phyloP scores from a whole-genome alignment of 2,329 filamentous ascomycete species.

The Cordyceps tenuipes region DNA sequence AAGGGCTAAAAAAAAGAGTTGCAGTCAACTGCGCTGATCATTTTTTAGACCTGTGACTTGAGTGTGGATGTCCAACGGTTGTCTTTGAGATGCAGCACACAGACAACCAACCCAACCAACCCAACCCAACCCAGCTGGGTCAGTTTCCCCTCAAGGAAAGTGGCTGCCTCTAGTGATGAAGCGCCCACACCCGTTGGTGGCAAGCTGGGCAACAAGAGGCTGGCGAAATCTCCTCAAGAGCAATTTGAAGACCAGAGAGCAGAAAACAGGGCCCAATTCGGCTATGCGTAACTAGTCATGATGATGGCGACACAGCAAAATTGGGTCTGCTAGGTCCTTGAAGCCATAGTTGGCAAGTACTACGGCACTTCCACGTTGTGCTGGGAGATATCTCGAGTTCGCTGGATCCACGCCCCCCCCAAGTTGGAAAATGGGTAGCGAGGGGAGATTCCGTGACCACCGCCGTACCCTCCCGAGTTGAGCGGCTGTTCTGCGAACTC shows the following conservation, averaged over 20 bases:
- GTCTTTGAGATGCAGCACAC: constrained; percentile 5
- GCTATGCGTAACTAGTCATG: background rate
- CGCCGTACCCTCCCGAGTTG: constrained; percentile 6
- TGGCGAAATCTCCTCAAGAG: background rate
- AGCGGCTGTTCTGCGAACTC: background rate
- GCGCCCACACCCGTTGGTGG: background rate
- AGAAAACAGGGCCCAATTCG: background rate
- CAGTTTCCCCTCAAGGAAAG: background rate
- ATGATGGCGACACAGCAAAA: background rate
- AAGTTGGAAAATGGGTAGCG: background rate
- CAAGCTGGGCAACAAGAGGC: background rate
- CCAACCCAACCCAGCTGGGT: background rate
- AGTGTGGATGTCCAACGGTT: constrained; percentile 4
- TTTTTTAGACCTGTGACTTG: constrained; percentile 1
- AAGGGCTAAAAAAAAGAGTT: background rate
- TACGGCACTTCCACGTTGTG: constrained; percentile 9
- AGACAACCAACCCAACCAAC: background rate
- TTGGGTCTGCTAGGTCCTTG: background rate
- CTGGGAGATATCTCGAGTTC: background rate
- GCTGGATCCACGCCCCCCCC: constrained; percentile 7
- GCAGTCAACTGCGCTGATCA: constrained; percentile 1
- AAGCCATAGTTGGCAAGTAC: background rate
- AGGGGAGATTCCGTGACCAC: constrained; percentile 1
- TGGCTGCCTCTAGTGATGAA: background rate
- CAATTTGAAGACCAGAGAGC: background rate